Evolutionary conservation across 2,329 filamentous ascomycete species (phyloP).

Genomic region (Anthostomella pinea): DNA sequence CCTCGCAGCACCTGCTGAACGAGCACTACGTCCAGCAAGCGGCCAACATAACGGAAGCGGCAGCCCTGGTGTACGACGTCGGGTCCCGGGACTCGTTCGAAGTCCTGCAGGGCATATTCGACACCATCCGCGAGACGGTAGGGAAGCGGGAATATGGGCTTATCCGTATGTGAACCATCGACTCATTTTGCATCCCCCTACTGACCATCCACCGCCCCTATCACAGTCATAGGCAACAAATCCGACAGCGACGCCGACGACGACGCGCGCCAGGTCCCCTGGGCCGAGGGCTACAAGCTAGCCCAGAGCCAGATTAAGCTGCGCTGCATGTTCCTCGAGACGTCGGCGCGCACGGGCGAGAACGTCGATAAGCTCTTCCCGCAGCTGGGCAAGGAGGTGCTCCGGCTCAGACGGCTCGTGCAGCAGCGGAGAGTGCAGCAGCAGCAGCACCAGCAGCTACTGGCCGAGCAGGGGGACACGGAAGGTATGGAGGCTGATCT

Average conservation of each 20-base stretch:
- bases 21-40: constrained; percentile 36
- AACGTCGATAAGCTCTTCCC: constrained; percentile 35
- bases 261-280: constrained; percentile 25
- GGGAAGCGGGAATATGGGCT: constrained; percentile 12
- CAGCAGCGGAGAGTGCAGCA: constrained; percentile 24
- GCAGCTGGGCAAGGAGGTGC: constrained; percentile 31
- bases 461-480: constrained; percentile 1
- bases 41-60: constrained; percentile 39
- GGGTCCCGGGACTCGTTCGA: constrained; percentile 26
- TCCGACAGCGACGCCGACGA: constrained; percentile 30
- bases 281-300: constrained; percentile 31
- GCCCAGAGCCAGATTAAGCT: constrained; percentile 18
- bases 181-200: too few species aligned
- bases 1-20: constrained; percentile 30
- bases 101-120: constrained; percentile 11
- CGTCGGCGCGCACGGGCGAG: constrained; percentile 35
- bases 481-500: not conserved
- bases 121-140: constrained; percentile 27
- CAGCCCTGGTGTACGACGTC: constrained; percentile 29
- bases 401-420: constrained; percentile 27
- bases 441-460: not conserved
- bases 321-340: constrained; percentile 32
- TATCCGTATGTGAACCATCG: not conserved
- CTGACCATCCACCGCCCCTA: too few species aligned
- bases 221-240: constrained; percentile 35